Percentiles rank a stretch among this genome's conserved stretches.
Conservation (phyloP, 306 rosid species). For the Vachellia collinsii region DNA sequence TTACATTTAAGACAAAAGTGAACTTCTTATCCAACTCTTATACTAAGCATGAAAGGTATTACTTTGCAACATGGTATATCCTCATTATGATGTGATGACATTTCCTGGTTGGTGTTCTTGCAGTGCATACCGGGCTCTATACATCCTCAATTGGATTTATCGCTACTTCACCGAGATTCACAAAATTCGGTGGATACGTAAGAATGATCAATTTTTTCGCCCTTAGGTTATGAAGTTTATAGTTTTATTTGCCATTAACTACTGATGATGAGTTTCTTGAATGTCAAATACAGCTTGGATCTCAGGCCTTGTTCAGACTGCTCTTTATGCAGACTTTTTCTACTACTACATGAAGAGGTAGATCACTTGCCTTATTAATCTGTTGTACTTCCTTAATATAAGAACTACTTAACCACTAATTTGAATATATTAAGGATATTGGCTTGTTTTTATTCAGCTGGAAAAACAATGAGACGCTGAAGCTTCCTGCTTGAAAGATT, state of each 20-base stretch:
- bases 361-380: background rate
- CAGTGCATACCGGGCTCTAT: constrained; percentile 13
- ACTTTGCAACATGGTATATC: background rate
- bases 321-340: constrained; percentile 51
- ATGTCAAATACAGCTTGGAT: constrained; percentile 45
- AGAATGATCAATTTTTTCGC: background rate
- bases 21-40: too few species aligned
- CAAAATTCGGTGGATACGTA: constrained; percentile 25
- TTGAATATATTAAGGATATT: too few species aligned
- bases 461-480: constrained; percentile 42
- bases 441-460: constrained; percentile 36
- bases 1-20: too few species aligned
- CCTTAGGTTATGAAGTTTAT: background rate
- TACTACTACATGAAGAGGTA: constrained; percentile 51
- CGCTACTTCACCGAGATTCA: constrained; percentile 27
- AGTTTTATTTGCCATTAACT: background rate
- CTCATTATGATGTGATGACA: constrained; percentile 4
- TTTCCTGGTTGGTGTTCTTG: background rate
- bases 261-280: background rate
- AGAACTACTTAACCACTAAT: too few species aligned
- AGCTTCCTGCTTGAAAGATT: constrained; percentile 40
- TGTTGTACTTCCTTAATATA: too few species aligned
- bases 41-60: too few species aligned
- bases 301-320: constrained; percentile 53
- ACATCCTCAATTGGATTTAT: constrained; percentile 22